These are phyloP conservation scores for Blastocladiella britannica DNA, from an alignment of 192 early-diverging fungal genomes.

Conservation along the genomic window DNA sequence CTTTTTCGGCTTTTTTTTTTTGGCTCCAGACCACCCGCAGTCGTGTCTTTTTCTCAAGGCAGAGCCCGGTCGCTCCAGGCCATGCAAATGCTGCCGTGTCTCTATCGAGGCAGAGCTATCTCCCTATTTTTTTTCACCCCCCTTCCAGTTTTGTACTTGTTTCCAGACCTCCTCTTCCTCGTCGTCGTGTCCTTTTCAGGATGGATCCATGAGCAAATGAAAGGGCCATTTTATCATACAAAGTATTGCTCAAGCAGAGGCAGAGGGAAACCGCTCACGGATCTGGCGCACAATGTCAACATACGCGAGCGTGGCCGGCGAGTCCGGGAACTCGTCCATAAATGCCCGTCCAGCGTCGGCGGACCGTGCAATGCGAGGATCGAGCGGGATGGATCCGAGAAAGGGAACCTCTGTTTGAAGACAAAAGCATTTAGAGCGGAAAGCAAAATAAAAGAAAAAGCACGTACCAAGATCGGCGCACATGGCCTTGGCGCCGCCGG, in stretches of 20 bases:
- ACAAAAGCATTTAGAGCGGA: not conserved
- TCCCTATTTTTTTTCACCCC: too few species aligned
- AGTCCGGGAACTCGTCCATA: conserved; percentile 67
- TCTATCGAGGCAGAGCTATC: too few species aligned
- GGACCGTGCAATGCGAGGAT: conserved; percentile 53
- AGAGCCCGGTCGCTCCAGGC: too few species aligned
- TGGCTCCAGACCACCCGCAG: too few species aligned
- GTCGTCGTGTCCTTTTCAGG: too few species aligned
- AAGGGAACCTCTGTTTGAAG: conserved; percentile 16
- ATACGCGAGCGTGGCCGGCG: conserved; percentile 56
- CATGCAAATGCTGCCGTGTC: too few species aligned
- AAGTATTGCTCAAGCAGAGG: not conserved
- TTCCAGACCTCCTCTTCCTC: too few species aligned
- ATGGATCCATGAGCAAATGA: not conserved
- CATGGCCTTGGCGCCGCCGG: conserved; percentile 47
- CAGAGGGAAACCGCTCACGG: not conserved
- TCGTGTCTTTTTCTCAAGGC: too few species aligned
- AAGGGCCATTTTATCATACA: not conserved
- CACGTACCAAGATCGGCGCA: conserved; percentile 28
- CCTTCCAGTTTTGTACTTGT: too few species aligned
- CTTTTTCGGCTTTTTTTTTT: too few species aligned
- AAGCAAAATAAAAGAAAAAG: too few species aligned
- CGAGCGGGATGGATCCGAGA: conserved; percentile 52
- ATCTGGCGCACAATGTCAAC: conserved; percentile 27
- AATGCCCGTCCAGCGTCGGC: conserved; percentile 83